phyloP scores from a whole-genome alignment of 1,139 yeast genomes.

The Yamadazyma sp. region DNA sequence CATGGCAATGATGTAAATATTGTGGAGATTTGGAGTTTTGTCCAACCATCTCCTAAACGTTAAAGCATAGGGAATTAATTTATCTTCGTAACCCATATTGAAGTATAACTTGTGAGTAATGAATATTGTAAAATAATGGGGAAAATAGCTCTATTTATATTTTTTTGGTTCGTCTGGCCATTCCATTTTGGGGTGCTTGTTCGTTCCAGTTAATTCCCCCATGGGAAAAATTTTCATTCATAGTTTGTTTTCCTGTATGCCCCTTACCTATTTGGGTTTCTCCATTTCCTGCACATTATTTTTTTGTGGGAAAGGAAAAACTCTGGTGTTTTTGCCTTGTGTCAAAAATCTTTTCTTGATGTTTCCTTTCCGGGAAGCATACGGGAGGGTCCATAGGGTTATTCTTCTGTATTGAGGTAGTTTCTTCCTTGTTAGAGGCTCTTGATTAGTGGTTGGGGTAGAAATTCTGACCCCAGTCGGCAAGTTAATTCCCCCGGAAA shows the following conservation, averaged over 20 bases:
- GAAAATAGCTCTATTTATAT: constrained; percentile 3
- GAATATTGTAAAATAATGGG: not conserved
- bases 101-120: not conserved
- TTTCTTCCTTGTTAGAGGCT: too few species aligned
- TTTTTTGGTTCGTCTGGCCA: constrained; percentile 1
- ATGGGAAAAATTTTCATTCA: constrained; percentile 2
- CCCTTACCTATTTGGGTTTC: constrained; percentile 2
- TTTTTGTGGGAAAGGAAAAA: constrained; percentile 1
- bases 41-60: constrained; percentile 33
- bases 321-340: not conserved
- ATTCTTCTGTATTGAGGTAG: too few species aligned
- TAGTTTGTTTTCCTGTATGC: not conserved
- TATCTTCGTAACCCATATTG: constrained; percentile 37
- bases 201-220: not conserved
- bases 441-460: too few species aligned
- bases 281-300: constrained; percentile 2
- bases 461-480: not conserved
- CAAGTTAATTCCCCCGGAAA: constrained; percentile 1
- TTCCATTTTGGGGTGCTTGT: not conserved
- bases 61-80: constrained; percentile 36
- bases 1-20: constrained; percentile 42
- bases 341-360: too few species aligned
- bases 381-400: too few species aligned
- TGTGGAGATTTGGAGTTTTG: constrained; percentile 42
- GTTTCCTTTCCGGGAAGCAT: too few species aligned